phyloP scores from a whole-genome alignment of 768 basidiomycete species.

The Gymnopilus dilepis region DNA sequence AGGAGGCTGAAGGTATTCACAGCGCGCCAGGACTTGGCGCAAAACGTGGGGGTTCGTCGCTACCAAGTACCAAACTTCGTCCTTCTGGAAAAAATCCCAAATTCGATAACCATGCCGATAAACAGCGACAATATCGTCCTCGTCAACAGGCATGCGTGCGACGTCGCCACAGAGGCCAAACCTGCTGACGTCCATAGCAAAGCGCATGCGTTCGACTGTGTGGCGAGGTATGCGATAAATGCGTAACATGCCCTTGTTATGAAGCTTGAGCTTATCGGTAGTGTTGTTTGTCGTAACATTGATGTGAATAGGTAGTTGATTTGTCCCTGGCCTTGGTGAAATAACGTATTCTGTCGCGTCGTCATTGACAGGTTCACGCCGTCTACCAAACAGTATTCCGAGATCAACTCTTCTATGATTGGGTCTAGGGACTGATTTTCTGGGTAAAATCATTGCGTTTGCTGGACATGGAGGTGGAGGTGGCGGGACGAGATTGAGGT shows the following conservation, averaged over 20 bases:
- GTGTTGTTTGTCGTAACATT: conserved; percentile 19
- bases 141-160: conserved; percentile 20
- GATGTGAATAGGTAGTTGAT: conserved; percentile 19
- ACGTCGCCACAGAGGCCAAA: conserved; percentile 14
- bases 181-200: conserved; percentile 1
- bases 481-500: conserved; percentile 13
- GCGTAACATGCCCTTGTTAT: conserved; percentile 20
- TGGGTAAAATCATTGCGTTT: background rate
- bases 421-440: background rate
- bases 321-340: conserved; percentile 7
- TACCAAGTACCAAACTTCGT: conserved; percentile 22
- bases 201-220: conserved; percentile 7
- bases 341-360: conserved; percentile 29
- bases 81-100: conserved; percentile 21
- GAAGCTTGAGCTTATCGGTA: conserved; percentile 19
- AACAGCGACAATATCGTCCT: conserved; percentile 20
- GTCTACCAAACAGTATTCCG: conserved; percentile 10
- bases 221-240: conserved; percentile 26
- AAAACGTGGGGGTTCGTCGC: conserved; percentile 2
- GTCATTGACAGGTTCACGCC: conserved; percentile 7
- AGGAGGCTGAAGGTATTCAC: background rate
- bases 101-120: conserved; percentile 23
- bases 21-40: conserved; percentile 1
- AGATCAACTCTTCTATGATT: conserved; percentile 10
- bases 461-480: conserved; percentile 8